These are phyloP conservation scores for Penicillium sp. DNA, from an alignment of 2,329 filamentous ascomycete species.

Conservation along the genomic window DNA sequence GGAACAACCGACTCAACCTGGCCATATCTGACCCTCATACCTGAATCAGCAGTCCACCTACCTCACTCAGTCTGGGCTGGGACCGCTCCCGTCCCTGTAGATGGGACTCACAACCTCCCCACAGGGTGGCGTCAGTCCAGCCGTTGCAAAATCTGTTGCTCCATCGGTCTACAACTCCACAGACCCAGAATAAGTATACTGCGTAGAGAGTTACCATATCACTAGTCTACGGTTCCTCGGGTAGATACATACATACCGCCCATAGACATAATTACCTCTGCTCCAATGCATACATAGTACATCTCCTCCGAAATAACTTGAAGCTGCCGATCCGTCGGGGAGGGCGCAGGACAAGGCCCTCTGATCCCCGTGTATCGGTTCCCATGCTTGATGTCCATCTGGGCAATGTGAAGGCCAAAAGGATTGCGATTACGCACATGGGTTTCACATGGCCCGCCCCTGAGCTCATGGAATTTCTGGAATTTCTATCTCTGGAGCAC, in stretches of 20 bases:
- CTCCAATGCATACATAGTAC: too few species aligned
- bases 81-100: slow-evolving; percentile 1
- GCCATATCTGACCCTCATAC: slow-evolving; percentile 12
- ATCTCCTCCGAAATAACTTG: too few species aligned
- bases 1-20: slow-evolving; percentile 11
- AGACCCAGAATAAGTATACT: too few species aligned
- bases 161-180: slow-evolving; percentile 5
- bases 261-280: too few species aligned
- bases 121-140: slow-evolving; percentile 1
- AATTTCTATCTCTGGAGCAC: slow-evolving; percentile 15
- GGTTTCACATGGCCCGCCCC: slow-evolving; percentile 17
- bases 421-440: slow-evolving; percentile 11
- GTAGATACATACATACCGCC: too few species aligned
- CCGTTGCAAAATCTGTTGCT: slow-evolving; percentile 3
- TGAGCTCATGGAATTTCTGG: slow-evolving; percentile 27
- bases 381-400: too few species aligned
- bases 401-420: too few species aligned
- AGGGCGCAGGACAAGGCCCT: neutral
- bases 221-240: too few species aligned
- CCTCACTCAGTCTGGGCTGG: neutral
- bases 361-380: neutral
- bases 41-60: neutral
- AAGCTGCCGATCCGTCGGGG: slow-evolving; percentile 14
- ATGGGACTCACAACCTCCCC: neutral
- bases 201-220: too few species aligned